These are phyloP conservation scores for Camellia granthamiana DNA, from an alignment of 148 eudicot species.

Conservation along the genomic window DNA sequence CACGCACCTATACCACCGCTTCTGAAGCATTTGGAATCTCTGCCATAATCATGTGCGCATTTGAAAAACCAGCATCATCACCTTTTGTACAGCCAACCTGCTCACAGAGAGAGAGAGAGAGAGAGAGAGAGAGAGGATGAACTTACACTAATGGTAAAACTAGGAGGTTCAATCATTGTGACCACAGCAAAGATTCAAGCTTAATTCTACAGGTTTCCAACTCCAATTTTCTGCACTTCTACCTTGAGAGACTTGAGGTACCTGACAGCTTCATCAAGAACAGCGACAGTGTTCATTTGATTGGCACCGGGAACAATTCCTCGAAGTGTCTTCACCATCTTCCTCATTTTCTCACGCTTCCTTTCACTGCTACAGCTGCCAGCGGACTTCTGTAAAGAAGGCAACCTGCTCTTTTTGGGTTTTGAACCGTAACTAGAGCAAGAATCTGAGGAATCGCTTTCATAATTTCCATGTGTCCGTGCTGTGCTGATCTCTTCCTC, in stretches of 20 bases:
- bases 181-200: neutral
- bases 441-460: slow-evolving; percentile 53
- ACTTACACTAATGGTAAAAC: neutral
- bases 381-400: slow-evolving; percentile 29
- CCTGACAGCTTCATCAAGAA: slow-evolving; percentile 70
- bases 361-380: slow-evolving; percentile 21
- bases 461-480: slow-evolving; percentile 37
- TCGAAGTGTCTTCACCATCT: slow-evolving; percentile 50
- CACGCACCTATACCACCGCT: neutral
- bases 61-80: neutral
- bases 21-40: slow-evolving; percentile 1
- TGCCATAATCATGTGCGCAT: neutral
- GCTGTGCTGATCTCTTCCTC: slow-evolving; percentile 71
- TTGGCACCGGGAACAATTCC: slow-evolving; percentile 66
- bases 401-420: slow-evolving; percentile 25
- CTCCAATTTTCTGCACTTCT: slow-evolving; percentile 52
- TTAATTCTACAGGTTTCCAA: slow-evolving; percentile 22
- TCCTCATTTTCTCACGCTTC: slow-evolving; percentile 48
- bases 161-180: neutral
- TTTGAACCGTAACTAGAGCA: slow-evolving; percentile 36
- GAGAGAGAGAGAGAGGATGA: slow-evolving; percentile 10
- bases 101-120: neutral
- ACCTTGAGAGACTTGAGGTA: slow-evolving; percentile 60
- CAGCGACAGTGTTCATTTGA: slow-evolving; percentile 46
- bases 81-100: neutral